phyloP scores from a whole-genome alignment of 23 red algal species.

The Pyropia yezoensis region DNA sequence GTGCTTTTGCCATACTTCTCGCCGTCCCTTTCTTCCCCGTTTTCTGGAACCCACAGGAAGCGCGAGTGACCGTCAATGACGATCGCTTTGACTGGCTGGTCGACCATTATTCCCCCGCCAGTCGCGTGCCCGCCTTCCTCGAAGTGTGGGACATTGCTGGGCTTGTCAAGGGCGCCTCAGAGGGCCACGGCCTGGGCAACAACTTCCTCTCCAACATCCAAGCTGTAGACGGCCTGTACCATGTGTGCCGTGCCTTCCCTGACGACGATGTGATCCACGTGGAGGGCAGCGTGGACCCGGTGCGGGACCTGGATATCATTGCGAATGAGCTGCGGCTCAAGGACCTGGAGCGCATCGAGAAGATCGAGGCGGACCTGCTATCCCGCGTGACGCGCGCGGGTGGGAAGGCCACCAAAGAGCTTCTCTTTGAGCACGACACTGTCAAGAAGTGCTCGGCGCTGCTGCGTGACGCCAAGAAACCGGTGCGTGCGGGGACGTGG shows the following conservation, averaged over 20 bases:
- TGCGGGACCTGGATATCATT: slow-evolving; percentile 86
- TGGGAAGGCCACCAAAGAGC: slow-evolving; percentile 73
- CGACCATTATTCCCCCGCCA: slow-evolving; percentile 59
- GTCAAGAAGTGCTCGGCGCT: slow-evolving; percentile 45
- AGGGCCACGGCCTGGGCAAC: slow-evolving; percentile 92
- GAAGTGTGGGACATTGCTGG: slow-evolving; percentile 98
- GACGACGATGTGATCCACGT: slow-evolving; percentile 92
- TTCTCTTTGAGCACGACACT: slow-evolving; percentile 54
- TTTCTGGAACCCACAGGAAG: slow-evolving; percentile 46
- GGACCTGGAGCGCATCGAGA: slow-evolving; percentile 56
- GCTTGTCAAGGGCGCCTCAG: slow-evolving; percentile 77
- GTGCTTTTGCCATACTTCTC: no score
- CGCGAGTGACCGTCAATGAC: slow-evolving; percentile 73
- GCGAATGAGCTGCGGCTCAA: slow-evolving; percentile 78
- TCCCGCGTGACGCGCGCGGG: slow-evolving; percentile 51
- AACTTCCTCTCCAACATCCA: slow-evolving; percentile 88
- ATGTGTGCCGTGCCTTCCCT: slow-evolving; percentile 79
- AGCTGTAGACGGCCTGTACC: slow-evolving; percentile 91
- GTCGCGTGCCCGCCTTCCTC: slow-evolving; percentile 62
- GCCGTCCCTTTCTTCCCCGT: no score
- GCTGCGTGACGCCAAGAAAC: slow-evolving; percentile 23
- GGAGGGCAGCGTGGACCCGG: slow-evolving; percentile 80
- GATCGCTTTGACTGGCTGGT: slow-evolving; percentile 93
- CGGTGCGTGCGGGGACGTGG: slow-evolving; percentile 69
- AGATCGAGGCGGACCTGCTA: slow-evolving; percentile 50